Base-by-base conservation (phyloP, 1,139 yeast genomes). In the Blastobotrys arbuscula region DNA sequence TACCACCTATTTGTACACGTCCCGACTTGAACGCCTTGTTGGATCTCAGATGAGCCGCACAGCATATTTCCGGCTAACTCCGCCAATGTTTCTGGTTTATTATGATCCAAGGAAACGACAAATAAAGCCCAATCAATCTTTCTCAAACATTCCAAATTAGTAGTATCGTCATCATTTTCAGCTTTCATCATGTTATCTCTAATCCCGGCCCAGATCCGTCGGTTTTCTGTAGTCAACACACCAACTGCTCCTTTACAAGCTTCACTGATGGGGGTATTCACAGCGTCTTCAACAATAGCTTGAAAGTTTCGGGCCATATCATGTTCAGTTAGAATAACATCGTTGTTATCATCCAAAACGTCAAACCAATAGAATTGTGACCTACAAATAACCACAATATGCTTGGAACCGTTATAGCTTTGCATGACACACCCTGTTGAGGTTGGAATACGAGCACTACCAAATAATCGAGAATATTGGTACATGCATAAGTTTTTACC, bases 1-100 rank as follows among this genome's bases (percentile, higher is more conserved):
- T 88, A 89, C 96, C 96, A 89, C 64, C 97, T 75, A 67, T 89
- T 89, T 36, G 96, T 85, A 68, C 96, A 88, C 10, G 96, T 88
- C 54, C 97, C 97, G 34, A 84, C 84, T 68, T 89, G 96, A 45
- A 87, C 81, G 60, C 96, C 96, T 59, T 84, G 79, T 54, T 83
- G 87, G 37, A 86, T 70, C 34, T 77, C 78, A n/a, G 88, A 81
- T 52, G 84, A 76, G 3, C 96, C 96, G 65, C 96, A 88, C 44
- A 88, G 77, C 84, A 86, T 84, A 62, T 88, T 87, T 60, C 83
- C 81, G 13, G 92, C 79, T 60, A 88, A 70, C 52, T 84, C 84
- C 13, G 84, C 75, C 53, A 84, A 73, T 49, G 84, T 78, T 50
- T 77, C 77, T 48, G 88, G 77, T 49, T 78, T 78, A 42, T 84